Evolutionary conservation across 805 yeast species (phyloP).

Genomic region (Tetrapisispora arboricola): DNA sequence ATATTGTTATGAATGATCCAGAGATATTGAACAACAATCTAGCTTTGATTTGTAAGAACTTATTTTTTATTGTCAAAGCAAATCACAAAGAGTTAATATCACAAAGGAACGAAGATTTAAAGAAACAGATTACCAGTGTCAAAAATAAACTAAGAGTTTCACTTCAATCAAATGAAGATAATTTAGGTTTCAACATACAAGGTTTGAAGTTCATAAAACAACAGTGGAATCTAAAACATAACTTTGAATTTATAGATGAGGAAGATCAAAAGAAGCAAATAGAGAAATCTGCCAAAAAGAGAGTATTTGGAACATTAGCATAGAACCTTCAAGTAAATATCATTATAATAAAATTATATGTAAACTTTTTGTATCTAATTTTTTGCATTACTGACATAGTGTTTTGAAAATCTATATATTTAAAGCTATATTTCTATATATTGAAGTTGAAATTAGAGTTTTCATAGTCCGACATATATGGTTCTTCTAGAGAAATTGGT

Average conservation of each 20-base stretch:
- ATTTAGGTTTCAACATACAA: conserved; percentile 74
- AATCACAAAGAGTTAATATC: conserved; percentile 72
- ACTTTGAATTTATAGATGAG: conserved; percentile 62
- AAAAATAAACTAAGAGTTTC: conserved; percentile 50
- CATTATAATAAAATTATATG: background rate
- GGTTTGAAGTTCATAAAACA: conserved; percentile 65
- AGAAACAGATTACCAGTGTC: conserved; percentile 54
- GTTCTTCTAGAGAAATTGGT: background rate
- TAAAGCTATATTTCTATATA: background rate
- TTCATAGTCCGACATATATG: conserved; percentile 63
- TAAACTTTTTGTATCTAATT: background rate
- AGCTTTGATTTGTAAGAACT: conserved; percentile 58
- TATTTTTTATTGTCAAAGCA: conserved; percentile 62
- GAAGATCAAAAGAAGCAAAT: conserved; percentile 43
- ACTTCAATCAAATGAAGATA: conserved; percentile 41
- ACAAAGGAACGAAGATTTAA: conserved; percentile 53
- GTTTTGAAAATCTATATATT: background rate
- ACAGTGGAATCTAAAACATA: conserved; percentile 74
- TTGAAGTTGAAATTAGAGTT: conserved; percentile 1
- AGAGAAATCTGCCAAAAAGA: conserved; percentile 53
- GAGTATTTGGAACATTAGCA: conserved; percentile 53
- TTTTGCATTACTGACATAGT: background rate
- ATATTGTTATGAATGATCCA: conserved; percentile 54
- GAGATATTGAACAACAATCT: conserved; percentile 41
- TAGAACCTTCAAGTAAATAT: conserved; percentile 4